Conservation (phyloP, 2,329 filamentous ascomycete species). For the Hyphodiscus sp. region DNA sequence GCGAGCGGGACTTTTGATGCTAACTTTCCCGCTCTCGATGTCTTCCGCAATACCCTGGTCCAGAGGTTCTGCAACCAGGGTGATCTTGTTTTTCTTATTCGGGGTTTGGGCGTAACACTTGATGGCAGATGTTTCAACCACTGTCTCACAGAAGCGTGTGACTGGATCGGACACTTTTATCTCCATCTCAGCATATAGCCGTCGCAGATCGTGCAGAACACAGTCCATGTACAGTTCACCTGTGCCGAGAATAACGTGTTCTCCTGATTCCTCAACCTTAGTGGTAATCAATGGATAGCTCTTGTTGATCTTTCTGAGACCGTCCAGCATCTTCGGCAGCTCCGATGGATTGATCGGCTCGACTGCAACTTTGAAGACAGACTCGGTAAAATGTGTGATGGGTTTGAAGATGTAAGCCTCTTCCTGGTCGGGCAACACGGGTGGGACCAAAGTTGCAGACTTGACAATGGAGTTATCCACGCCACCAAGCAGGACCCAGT, state of each 20-base stretch:
- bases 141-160: conserved; percentile 95
- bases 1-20: conserved; percentile 85
- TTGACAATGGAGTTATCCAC: conserved; percentile 99
- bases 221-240: conserved; percentile 99
- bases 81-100: conserved; percentile 99
- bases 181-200: conserved; percentile 97
- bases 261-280: conserved; percentile 96
- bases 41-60: conserved; percentile 93
- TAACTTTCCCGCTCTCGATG: conserved; percentile 85
- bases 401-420: conserved; percentile 94
- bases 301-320: conserved; percentile 93
- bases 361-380: conserved; percentile 94
- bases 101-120: conserved; percentile 97
- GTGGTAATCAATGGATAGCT: conserved; percentile 93
- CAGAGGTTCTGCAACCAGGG: conserved; percentile 93
- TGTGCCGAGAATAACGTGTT: conserved; percentile 91
- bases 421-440: conserved; percentile 75
- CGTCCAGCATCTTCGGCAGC: conserved; percentile 97
- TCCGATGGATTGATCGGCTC: conserved; percentile 98
- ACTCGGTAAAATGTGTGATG: conserved; percentile 90
- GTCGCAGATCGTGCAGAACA: conserved; percentile 86
- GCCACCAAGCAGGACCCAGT: conserved; percentile 84
- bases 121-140: conserved; percentile 93
- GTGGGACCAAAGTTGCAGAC: conserved; percentile 82
- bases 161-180: conserved; percentile 98